A percentile compares a stretch with the other conserved stretches of the same genome.
Conservation (phyloP, 768 basidiomycete genomes). For the Favolaschia claudopus region DNA sequence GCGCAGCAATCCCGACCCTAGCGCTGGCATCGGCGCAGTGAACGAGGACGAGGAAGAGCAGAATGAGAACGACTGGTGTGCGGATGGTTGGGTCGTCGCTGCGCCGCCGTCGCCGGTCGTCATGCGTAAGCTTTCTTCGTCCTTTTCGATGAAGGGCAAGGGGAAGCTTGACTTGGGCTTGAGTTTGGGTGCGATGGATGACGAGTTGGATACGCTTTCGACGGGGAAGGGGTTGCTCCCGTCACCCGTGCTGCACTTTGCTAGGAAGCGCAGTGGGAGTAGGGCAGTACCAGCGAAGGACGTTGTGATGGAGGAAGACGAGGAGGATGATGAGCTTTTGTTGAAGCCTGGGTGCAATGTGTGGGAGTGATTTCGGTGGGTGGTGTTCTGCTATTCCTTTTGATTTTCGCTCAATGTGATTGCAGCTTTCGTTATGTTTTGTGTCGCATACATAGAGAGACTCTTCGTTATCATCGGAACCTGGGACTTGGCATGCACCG, state of each 20-base stretch:
- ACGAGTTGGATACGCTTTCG: slow-evolving; percentile 10
- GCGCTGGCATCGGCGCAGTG: slow-evolving; percentile 21
- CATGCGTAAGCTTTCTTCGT: slow-evolving; percentile 29
- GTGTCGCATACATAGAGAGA: no score
- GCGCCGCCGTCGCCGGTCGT: slow-evolving; percentile 46
- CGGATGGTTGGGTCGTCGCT: slow-evolving; percentile 44
- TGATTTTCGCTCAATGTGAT: background rate
- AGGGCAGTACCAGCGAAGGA: background rate
- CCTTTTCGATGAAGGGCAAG: slow-evolving; percentile 14
- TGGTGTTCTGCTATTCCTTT: no score
- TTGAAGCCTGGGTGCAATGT: slow-evolving; percentile 27
- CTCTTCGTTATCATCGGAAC: no score
- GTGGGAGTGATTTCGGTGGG: slow-evolving; percentile 23
- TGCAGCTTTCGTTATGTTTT: no score
- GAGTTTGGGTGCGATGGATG: slow-evolving; percentile 12
- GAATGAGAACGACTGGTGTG: slow-evolving; percentile 31
- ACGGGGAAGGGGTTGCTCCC: slow-evolving; percentile 19
- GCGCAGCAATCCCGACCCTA: slow-evolving; percentile 33
- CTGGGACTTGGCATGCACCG: no score
- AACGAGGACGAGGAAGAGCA: slow-evolving; percentile 24
- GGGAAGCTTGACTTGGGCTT: slow-evolving; percentile 15
- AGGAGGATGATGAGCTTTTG: slow-evolving; percentile 34
- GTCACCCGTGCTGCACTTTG: slow-evolving; percentile 12
- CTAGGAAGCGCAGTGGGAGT: background rate
- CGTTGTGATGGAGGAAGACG: slow-evolving; percentile 19